These are phyloP conservation scores for Pyrus betulifolia DNA, from an alignment of 306 rosid species.

Conservation along the genomic window DNA sequence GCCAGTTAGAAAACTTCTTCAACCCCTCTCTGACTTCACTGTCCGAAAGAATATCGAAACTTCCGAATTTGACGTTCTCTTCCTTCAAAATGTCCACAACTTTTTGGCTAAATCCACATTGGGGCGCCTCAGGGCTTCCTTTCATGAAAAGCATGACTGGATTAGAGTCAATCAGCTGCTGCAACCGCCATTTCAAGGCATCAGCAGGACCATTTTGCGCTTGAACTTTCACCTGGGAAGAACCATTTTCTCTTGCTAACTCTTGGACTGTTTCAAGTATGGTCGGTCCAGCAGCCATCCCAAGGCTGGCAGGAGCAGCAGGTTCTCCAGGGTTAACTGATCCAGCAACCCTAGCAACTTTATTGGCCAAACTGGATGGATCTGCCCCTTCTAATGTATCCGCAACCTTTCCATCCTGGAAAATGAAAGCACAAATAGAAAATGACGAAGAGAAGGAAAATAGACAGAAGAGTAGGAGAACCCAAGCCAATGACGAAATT, in stretches of 20 bases:
- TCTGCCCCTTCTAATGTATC: slow-evolving; percentile 96
- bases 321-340: slow-evolving; percentile 56
- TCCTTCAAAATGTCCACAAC: slow-evolving; percentile 65
- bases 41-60: slow-evolving; percentile 72
- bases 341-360: slow-evolving; percentile 81
- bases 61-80: slow-evolving; percentile 75
- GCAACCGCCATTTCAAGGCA: slow-evolving; percentile 40
- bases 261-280: slow-evolving; percentile 70
- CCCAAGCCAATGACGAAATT: neutral
- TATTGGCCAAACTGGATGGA: slow-evolving; percentile 96
- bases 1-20: slow-evolving; percentile 90
- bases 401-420: slow-evolving; percentile 73
- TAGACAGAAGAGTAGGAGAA: neutral
- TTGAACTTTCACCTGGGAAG: slow-evolving; percentile 38
- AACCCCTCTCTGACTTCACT: slow-evolving; percentile 68
- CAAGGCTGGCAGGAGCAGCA: slow-evolving; percentile 93
- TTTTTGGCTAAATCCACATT: slow-evolving; percentile 81
- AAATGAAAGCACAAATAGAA: neutral
- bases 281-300: slow-evolving; percentile 75
- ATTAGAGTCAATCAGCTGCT: slow-evolving; percentile 52
- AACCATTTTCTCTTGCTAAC: slow-evolving; percentile 49
- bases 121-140: slow-evolving; percentile 79
- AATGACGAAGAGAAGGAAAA: neutral
- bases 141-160: slow-evolving; percentile 80
- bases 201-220: slow-evolving; percentile 37